These are phyloP conservation scores for Apiospora pterosperma DNA, from an alignment of 2,329 filamentous ascomycete genomes.

Conservation along the genomic window DNA sequence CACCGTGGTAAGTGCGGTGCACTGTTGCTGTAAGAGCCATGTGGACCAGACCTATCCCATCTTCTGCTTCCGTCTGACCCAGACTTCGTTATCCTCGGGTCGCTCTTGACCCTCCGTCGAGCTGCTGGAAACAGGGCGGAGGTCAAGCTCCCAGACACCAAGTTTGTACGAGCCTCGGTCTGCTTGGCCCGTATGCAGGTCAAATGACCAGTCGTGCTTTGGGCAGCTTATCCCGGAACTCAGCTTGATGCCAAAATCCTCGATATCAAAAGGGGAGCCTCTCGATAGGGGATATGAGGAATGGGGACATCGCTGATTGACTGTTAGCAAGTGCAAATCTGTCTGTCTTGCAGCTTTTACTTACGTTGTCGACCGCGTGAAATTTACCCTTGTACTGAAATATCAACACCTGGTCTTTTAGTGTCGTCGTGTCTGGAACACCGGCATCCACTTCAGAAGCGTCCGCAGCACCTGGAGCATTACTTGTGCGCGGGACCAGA, in stretches of 20 bases:
- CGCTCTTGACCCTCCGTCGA: not conserved
- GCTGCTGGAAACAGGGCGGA: constrained; percentile 30
- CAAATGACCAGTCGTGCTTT: constrained; percentile 70
- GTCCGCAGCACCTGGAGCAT: constrained; percentile 32
- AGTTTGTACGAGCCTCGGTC: constrained; percentile 62
- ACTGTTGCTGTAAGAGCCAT: not conserved
- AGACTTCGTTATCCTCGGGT: constrained; percentile 19
- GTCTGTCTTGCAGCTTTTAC: constrained; percentile 21
- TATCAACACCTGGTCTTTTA: constrained; percentile 61
- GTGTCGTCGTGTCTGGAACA: constrained; percentile 12
- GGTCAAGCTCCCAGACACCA: constrained; percentile 61
- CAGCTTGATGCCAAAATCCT: constrained; percentile 64
- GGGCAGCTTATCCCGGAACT: constrained; percentile 64
- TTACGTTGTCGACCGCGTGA: constrained; percentile 67
- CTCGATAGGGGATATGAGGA: constrained; percentile 63
- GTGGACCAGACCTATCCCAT: constrained; percentile 18
- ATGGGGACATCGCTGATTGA: constrained; percentile 60
- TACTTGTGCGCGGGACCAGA: constrained; percentile 39
- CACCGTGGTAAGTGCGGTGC: not conserved
- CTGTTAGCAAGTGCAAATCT: not conserved
- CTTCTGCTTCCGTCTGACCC: constrained; percentile 29
- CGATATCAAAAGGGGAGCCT: constrained; percentile 65
- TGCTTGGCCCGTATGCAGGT: constrained; percentile 58
- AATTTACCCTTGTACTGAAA: constrained; percentile 62
- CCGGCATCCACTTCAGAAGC: constrained; percentile 29